Conservation (phyloP, 306 rosid genomes). For the Quercus wislizeni region DNA sequence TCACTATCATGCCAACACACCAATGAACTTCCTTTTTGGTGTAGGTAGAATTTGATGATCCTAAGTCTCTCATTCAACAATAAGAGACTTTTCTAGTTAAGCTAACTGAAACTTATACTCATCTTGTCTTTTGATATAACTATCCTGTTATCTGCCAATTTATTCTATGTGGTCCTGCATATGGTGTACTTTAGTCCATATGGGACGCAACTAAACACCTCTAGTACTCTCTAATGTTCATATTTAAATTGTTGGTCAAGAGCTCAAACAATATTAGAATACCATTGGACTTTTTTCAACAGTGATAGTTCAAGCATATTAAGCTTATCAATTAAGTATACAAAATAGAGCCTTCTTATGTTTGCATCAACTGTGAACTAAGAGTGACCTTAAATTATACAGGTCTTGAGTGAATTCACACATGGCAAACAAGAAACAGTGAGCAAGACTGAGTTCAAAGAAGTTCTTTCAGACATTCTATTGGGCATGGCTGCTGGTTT, state of each 20-base stretch:
- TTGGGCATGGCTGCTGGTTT: constrained; percentile 98
- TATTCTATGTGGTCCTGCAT: not conserved
- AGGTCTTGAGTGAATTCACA: constrained; percentile 89
- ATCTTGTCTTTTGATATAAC: not conserved
- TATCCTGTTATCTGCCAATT: not conserved
- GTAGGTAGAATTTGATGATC: no score
- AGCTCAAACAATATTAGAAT: not conserved
- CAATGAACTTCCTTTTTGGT: no score
- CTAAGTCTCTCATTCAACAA: no score
- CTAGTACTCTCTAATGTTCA: not conserved
- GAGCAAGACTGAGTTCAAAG: constrained; percentile 88
- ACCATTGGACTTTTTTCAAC: not conserved
- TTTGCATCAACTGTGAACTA: constrained; percentile 10
- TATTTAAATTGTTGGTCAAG: not conserved
- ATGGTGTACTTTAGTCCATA: not conserved
- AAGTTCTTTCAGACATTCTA: constrained; percentile 83
- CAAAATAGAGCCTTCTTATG: not conserved
- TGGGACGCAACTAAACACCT: not conserved
- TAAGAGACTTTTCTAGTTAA: no score
- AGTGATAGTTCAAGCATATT: not conserved
- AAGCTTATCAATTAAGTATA: not conserved
- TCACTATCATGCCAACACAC: no score
- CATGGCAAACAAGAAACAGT: constrained; percentile 87
- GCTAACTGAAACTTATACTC: no score
- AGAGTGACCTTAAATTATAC: constrained; percentile 14